phyloP scores from a whole-genome alignment of 2,329 filamentous ascomycete species.

The Lecanicillium sp. region DNA sequence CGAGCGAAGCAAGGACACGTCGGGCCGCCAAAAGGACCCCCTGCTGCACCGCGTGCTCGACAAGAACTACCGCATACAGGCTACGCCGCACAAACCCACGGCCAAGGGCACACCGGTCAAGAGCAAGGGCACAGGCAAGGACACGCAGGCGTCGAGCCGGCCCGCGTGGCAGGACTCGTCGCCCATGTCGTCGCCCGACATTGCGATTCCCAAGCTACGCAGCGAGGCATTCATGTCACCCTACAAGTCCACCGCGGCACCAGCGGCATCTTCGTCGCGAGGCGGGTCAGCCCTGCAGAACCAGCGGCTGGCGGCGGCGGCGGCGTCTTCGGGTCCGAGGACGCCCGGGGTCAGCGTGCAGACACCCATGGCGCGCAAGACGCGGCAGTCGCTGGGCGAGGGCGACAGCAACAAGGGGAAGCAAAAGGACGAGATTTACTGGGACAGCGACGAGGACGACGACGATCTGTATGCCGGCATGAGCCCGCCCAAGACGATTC shows the following conservation, averaged over 20 bases:
- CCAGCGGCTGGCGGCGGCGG: constrained; percentile 27
- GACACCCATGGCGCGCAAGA: constrained; percentile 55
- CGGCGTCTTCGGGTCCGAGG: constrained; percentile 42
- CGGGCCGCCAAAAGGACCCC: constrained; percentile 53
- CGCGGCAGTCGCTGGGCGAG: constrained; percentile 39
- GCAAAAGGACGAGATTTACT: constrained; percentile 51
- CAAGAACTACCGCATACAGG: constrained; percentile 90
- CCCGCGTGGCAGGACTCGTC: constrained; percentile 48
- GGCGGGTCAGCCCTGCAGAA: constrained; percentile 19
- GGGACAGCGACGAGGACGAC: constrained; percentile 71
- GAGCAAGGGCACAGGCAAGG: constrained; percentile 25
- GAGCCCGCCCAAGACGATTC: constrained; percentile 90
- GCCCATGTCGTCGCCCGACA: constrained; percentile 67
- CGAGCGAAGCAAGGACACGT: constrained; percentile 23
- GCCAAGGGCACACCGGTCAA: constrained; percentile 39
- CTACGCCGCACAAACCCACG: constrained; percentile 66
- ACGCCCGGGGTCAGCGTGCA: constrained; percentile 83
- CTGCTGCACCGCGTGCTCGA: constrained; percentile 87
- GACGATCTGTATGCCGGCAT: constrained; percentile 60
- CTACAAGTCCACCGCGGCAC: constrained; percentile 2
- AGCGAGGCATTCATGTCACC: constrained; percentile 62
- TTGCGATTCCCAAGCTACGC: constrained; percentile 73
- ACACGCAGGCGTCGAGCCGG: constrained; percentile 12
- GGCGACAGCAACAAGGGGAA: constrained; percentile 17
- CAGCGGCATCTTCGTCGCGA: neutral